Base-by-base conservation (phyloP, 2,329 filamentous ascomycete genomes). In the Tolypocladium guangdongense region DNA sequence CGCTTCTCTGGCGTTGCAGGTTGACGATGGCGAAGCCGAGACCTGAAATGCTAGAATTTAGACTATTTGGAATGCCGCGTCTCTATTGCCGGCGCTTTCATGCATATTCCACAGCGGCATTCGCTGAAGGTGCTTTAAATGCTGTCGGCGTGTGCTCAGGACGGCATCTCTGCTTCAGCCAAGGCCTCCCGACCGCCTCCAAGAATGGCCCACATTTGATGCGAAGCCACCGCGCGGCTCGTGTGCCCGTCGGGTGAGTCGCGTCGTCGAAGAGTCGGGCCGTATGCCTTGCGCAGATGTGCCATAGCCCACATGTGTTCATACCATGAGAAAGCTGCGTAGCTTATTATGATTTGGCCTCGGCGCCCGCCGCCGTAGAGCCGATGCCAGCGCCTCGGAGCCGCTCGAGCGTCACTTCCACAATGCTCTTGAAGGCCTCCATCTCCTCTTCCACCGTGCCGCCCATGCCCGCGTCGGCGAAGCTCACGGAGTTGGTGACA, bases 381-480 rank as follows among this genome's bases (percentile, higher is more conserved):
- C n/a, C 59, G 38, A 55, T 12, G 5, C 57, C 60, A 1, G 59
- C 52, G 18, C 58, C 51, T 48, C 60, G 58, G 14, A 72, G 62
- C 53, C 59, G 63, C 16, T 57, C 62, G 7, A 69, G 58, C 22
- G 91, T 79, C 48, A 87, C 81, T 55, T 87, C 80, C 35, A 91
- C 83, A 41, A 95, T 82, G 58, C 78, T 80, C 63, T 81, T 83
- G 62, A 96, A 85, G 0, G 87, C 89, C 64, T 92, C 90, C 83
- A 96, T 91, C 72, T 97, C 92, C 74, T 97, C 93, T 65, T 96
- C 91, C 7, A 92, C 82, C 0, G 83, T 87, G 22, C 90, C 87
- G 11, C 90, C 90, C 62, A 90, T 80, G 2, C 85, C 87, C 7
- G 84, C 79, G 62, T 78, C 82, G 16, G 81, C 80, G 58, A 96